Base-by-base conservation (phyloP, 495 filamentous ascomycete species). In the Tuber umbilicatum region DNA sequence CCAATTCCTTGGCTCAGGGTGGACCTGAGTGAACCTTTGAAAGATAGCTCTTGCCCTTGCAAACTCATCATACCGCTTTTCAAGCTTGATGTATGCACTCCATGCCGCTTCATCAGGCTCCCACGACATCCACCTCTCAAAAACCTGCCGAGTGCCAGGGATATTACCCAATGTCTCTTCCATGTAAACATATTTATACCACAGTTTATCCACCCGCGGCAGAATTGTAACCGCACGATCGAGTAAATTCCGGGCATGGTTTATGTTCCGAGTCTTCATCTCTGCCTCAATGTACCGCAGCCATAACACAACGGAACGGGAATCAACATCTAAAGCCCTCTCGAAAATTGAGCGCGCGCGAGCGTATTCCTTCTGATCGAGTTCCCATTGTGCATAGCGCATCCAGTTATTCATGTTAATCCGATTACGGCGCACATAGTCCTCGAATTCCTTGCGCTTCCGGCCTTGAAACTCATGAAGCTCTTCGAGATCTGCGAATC, bases 121-220 rank as follows among this genome's bases (percentile, higher is more conserved):
- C 95, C 95, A 99, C 73, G 91, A 90, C 91, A 98, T 94, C 96
- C 96, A 99, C 67, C 95, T 87, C 85, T 99, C 96, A 83, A 98
- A 99, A 3, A 98, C 93, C 82, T 97, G 93, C 70, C 95, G 87
- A 27, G 94, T 96, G 23, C 95, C 95, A 10, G 94, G 89, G 60
- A 99, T 90, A 79, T 99, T 97, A 9, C 92, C 91, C 64, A 99
- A 86, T 70, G 94, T 98, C 87, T 99, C 96, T 83, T 97, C 95
- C 92, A 98, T 97, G 81, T 97, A 97, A 41, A 97, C 93, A 87
- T 97, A 98, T 83, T 97, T 97, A 84, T 94, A 98, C 95, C 95
- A 99, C 71, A 99, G 86, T 85, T 97, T 97, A 83, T 97, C 92
- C 40, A 97, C 88, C 47, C 95, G 86, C 43, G 95, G 95, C 43